phyloP scores from a whole-genome alignment of 768 basidiomycete species.

The Rubroboletus satanas region DNA sequence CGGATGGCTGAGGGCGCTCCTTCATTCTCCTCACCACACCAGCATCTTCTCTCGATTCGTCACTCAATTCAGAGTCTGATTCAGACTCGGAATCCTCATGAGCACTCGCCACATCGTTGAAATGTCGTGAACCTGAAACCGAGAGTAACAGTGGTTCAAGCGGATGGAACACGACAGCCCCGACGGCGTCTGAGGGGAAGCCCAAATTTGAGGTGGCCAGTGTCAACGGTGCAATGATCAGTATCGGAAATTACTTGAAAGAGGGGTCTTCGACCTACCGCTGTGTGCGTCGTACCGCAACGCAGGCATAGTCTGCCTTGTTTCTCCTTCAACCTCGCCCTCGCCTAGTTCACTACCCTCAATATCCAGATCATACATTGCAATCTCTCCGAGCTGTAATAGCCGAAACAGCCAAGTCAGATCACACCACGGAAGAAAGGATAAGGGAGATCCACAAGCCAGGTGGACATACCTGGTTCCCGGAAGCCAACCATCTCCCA shows the following conservation, averaged over 20 bases:
- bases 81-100: constrained; percentile 8
- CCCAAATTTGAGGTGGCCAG: background rate
- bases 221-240: background rate
- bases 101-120: constrained; percentile 27
- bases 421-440: background rate
- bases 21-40: constrained; percentile 6
- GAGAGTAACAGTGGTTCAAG: constrained; percentile 54
- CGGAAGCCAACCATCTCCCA: constrained; percentile 61
- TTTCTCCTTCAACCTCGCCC: background rate
- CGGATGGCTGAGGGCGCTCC: constrained; percentile 14
- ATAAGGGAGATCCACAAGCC: background rate
- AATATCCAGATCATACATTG: constrained; percentile 50
- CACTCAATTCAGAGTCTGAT: constrained; percentile 18
- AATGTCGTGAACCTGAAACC: constrained; percentile 77
- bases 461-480: constrained; percentile 55
- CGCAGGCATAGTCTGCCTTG: constrained; percentile 23
- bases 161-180: constrained; percentile 73
- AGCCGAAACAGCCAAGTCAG: background rate
- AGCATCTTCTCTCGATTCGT: background rate
- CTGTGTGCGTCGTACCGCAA: constrained; percentile 50
- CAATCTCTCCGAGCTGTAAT: constrained; percentile 53
- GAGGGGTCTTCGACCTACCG: constrained; percentile 38
- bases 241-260: background rate
- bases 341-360: constrained; percentile 4
- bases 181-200: constrained; percentile 56